These are phyloP conservation scores for Cystobasidiaceae sp. DNA, from an alignment of 1,284 basidiomycete genomes.

Conservation along the genomic window DNA sequence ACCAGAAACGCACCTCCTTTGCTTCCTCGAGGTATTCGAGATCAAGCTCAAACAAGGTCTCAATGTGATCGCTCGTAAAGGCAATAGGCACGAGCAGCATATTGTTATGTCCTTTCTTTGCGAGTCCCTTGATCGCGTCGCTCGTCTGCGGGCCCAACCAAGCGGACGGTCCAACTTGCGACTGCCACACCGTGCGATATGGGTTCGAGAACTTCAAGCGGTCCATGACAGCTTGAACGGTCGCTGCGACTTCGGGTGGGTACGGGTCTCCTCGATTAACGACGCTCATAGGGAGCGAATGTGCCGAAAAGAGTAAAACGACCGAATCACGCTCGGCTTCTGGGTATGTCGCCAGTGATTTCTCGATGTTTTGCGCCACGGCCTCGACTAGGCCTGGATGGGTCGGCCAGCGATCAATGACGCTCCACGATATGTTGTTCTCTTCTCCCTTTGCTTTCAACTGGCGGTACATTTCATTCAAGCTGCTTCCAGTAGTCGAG, in stretches of 20 bases:
- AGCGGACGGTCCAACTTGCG: conserved; percentile 90
- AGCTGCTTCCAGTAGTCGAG: conserved; percentile 91
- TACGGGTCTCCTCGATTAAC: conserved; percentile 98
- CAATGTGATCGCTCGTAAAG: conserved; percentile 98
- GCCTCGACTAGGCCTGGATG: conserved; percentile 91
- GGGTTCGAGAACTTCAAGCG: conserved; percentile 69
- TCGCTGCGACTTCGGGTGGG: conserved; percentile 88
- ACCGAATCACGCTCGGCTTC: conserved; percentile 62
- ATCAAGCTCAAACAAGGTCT: conserved; percentile 96
- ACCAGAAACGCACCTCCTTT: conserved; percentile 63
- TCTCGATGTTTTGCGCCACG: conserved; percentile 80
- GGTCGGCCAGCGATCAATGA: conserved; percentile 96
- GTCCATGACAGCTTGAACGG: conserved; percentile 81
- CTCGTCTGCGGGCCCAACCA: conserved; percentile 98
- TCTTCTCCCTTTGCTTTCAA: conserved; percentile 53
- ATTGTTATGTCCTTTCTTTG: conserved; percentile 77
- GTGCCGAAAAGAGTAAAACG: conserved; percentile 82
- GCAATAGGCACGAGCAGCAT: conserved; percentile 92
- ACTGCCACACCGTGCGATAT: conserved; percentile 96
- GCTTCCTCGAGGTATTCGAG: conserved; percentile 90
- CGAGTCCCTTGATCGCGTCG: conserved; percentile 86
- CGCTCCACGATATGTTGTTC: conserved; percentile 81
- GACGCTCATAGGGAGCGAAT: conserved; percentile 94
- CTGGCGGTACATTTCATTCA: conserved; percentile 80
- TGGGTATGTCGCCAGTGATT: conserved; percentile 74